Evolutionary conservation across 352 stramenopile genomes (phyloP), one percentile per base, ranked within the genome.

Genomic region (Phytophthora capsici): DNA sequence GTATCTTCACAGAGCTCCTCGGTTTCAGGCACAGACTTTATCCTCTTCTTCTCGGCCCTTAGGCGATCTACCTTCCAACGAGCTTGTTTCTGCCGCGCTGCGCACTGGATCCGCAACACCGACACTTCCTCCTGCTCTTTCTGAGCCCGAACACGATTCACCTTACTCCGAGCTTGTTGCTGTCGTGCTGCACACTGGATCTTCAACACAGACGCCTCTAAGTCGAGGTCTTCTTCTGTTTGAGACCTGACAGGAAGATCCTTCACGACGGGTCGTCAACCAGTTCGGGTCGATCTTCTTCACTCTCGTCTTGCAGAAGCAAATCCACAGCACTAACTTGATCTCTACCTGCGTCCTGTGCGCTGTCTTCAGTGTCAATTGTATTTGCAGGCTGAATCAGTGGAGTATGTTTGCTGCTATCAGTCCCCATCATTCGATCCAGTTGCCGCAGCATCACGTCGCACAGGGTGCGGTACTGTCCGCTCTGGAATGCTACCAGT

Each of bases 371-470:
- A n/a, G n/a, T n/a, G n/a, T n/a, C 44, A 23, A 17, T 12, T 23
- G 44, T 4, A 12, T 8, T 14, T 37, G 44, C 16, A 13, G 25
- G 59, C 25, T 60, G 54, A 25, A 60, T 66, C 23, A 40, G 47
- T 32, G 60, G 55, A 7, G 26, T 30, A 19, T 8, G 10, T 46
- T 57, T 63, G 14, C 22, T n/a, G 32, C 46, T 45, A 16, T 51
- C 58, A 16, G 57, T 57, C 3, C 52, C 55, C 68, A 93, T 82
- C 69, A 93, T 85, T 22, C 61, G 59, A 55, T 90, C 72, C n/a
- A 90, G 61, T 5, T 78, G 80, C 20, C 61, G 59, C 37, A 93
- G 32, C 37, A 93, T 90, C 46, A 89, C 48, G 43, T 90, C 76
- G 45, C 82, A 90, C 9, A 93, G 63, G 36, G 68, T 54, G 1